Conservation (phyloP, 495 filamentous ascomycete species). For the Pyrenula massariospora region DNA sequence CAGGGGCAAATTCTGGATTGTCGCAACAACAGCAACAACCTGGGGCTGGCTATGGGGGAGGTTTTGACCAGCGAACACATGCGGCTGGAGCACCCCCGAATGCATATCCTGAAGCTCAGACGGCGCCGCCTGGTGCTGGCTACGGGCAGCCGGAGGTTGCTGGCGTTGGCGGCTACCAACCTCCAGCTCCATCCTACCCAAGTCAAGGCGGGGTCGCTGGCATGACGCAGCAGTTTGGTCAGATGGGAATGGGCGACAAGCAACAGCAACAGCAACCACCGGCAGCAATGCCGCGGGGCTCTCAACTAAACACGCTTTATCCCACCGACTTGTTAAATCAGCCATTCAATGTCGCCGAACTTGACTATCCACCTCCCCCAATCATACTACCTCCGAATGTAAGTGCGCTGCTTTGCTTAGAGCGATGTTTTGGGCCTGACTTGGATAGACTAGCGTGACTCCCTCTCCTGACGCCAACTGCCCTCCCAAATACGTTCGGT, state of each 20-base stretch:
- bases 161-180: conserved; percentile 47
- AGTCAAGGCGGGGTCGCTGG: conserved; percentile 50
- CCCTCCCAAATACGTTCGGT: conserved; percentile 87
- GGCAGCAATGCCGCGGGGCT: conserved; percentile 38
- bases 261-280: conserved; percentile 36
- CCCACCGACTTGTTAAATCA: conserved; percentile 84
- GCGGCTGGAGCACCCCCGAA: conserved; percentile 41
- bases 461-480: conserved; percentile 89
- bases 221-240: conserved; percentile 72
- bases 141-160: conserved; percentile 13
- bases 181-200: conserved; percentile 55
- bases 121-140: conserved; percentile 15
- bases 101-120: conserved; percentile 36
- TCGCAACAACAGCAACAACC: conserved; percentile 20
- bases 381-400: conserved; percentile 89
- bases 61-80: conserved; percentile 37
- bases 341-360: conserved; percentile 85
- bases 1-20: conserved; percentile 71
- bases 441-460: conserved; percentile 69
- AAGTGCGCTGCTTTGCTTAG: conserved; percentile 22
- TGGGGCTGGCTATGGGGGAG: conserved; percentile 45
- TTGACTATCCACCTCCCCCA: conserved; percentile 84
- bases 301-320: conserved; percentile 74
- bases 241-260: conserved; percentile 63
- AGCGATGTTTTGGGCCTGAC: conserved; percentile 14